These are phyloP conservation scores for Globisporangium acanthophoron DNA, from an alignment of 352 stramenopile species.

Conservation along the genomic window DNA sequence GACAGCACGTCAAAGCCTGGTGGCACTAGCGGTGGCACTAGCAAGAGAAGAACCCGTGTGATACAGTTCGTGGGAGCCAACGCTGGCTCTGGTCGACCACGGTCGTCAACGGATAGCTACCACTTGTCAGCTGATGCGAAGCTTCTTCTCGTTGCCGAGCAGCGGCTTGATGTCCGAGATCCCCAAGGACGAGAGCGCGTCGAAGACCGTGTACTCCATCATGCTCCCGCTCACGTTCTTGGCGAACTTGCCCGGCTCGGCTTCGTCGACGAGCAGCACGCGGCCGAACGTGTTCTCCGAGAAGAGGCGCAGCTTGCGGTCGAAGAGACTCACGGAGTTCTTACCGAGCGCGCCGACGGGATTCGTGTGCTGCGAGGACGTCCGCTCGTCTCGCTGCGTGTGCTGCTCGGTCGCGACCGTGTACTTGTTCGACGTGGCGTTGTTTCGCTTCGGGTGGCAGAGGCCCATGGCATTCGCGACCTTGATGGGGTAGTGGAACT, in stretches of 20 bases:
- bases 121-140: slow-evolving; percentile 10
- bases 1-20: no score
- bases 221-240: slow-evolving; percentile 17
- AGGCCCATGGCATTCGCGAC: slow-evolving; percentile 19
- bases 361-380: neutral
- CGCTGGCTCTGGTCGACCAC: no score
- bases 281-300: slow-evolving; percentile 12
- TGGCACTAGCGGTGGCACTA: no score
- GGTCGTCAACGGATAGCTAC: no score
- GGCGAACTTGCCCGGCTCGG: slow-evolving; percentile 11
- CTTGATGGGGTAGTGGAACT: slow-evolving; percentile 22
- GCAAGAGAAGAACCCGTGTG: no score
- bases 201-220: slow-evolving; percentile 21
- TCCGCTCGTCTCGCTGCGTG: neutral
- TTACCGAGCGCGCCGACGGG: neutral
- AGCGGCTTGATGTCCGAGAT: slow-evolving; percentile 5
- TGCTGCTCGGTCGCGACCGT: neutral
- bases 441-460: neutral
- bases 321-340: slow-evolving; percentile 21
- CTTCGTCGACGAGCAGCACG: slow-evolving; percentile 23
- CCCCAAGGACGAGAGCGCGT: slow-evolving; percentile 20
- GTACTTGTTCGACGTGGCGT: slow-evolving; percentile 3
- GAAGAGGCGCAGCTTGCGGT: slow-evolving; percentile 12
- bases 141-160: slow-evolving; percentile 24
- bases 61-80: no score